phyloP scores from a whole-genome alignment of 352 stramenopile species.

The Globisporangium paroecandrum region DNA sequence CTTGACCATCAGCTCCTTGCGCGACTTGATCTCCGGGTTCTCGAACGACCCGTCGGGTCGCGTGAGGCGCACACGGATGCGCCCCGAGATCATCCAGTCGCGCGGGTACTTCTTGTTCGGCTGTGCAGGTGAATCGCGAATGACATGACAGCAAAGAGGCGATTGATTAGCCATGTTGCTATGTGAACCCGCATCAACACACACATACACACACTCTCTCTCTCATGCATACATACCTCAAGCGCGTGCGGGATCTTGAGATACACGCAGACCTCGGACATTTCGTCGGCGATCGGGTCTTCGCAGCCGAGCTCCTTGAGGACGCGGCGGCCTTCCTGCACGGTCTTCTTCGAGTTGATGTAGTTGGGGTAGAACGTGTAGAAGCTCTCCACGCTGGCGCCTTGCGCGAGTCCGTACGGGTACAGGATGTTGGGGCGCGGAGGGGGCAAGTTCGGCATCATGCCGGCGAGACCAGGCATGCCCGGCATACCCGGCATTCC shows the following conservation, averaged over 20 bases:
- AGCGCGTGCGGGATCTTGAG: constrained; percentile 79
- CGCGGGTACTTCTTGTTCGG: constrained; percentile 79
- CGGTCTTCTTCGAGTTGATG: constrained; percentile 82
- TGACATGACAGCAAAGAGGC: too few relatives aligned
- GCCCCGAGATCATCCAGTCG: constrained; percentile 69
- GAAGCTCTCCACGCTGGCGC: constrained; percentile 48
- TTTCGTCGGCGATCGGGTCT: constrained; percentile 68
- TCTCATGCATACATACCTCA: constrained; percentile 27
- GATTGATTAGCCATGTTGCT: not conserved
- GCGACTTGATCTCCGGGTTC: constrained; percentile 64
- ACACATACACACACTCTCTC: not conserved
- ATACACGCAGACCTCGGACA: constrained; percentile 83
- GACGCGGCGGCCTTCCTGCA: constrained; percentile 75
- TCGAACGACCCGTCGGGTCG: constrained; percentile 57
- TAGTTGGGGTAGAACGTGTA: constrained; percentile 87
- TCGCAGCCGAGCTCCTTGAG: constrained; percentile 63
- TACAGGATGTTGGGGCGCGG: constrained; percentile 67
- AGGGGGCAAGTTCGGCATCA: constrained; percentile 29
- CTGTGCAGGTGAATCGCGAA: constrained; percentile 11
- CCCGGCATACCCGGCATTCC: constrained; percentile 42
- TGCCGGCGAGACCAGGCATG: constrained; percentile 39
- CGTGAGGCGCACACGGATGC: constrained; percentile 68
- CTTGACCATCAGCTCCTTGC: constrained; percentile 64
- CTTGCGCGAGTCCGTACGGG: constrained; percentile 57
- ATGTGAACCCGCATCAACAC: not conserved